These are phyloP conservation scores for Pleurotus tuber-regium DNA, from an alignment of 768 basidiomycete species.

Conservation along the genomic window DNA sequence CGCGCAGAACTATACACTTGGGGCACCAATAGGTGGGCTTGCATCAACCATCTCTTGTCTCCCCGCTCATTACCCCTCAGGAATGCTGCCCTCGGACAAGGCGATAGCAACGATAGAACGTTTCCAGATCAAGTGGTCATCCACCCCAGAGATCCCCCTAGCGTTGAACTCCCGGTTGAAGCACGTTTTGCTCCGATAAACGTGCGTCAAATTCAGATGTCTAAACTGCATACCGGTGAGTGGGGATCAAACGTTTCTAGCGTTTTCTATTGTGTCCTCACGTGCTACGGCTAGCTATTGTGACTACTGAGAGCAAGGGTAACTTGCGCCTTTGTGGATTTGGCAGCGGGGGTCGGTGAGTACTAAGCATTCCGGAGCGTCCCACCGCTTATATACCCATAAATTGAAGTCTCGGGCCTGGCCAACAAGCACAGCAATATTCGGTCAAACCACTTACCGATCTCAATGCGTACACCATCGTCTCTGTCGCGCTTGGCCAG, in stretches of 20 bases:
- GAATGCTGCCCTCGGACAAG: slow-evolving; percentile 86
- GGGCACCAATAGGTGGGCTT: slow-evolving; percentile 16
- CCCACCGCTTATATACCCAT: too few species aligned
- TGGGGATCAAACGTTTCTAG: neutral
- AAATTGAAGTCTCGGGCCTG: slow-evolving; percentile 60
- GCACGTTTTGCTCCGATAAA: slow-evolving; percentile 61
- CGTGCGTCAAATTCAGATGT: slow-evolving; percentile 74
- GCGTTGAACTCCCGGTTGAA: slow-evolving; percentile 27
- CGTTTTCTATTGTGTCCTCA: neutral
- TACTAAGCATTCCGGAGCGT: too few species aligned
- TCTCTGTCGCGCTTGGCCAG: slow-evolving; percentile 80
- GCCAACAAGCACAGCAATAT: slow-evolving; percentile 75
- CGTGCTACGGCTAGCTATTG: slow-evolving; percentile 33
- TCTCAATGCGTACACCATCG: slow-evolving; percentile 48
- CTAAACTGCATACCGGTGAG: slow-evolving; percentile 83
- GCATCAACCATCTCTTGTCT: slow-evolving; percentile 3
- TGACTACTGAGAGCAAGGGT: slow-evolving; percentile 70
- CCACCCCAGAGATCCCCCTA: slow-evolving; percentile 28
- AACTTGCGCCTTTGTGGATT: slow-evolving; percentile 90
- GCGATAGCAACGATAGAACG: slow-evolving; percentile 73
- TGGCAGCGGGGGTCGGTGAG: slow-evolving; percentile 80
- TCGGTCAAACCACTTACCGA: slow-evolving; percentile 59
- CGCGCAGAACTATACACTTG: slow-evolving; percentile 62
- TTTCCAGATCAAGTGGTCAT: slow-evolving; percentile 77
- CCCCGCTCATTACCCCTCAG: slow-evolving; percentile 31